Base-by-base conservation (phyloP, 1,284 basidiomycete species). In the Porogramme epimiltina region DNA sequence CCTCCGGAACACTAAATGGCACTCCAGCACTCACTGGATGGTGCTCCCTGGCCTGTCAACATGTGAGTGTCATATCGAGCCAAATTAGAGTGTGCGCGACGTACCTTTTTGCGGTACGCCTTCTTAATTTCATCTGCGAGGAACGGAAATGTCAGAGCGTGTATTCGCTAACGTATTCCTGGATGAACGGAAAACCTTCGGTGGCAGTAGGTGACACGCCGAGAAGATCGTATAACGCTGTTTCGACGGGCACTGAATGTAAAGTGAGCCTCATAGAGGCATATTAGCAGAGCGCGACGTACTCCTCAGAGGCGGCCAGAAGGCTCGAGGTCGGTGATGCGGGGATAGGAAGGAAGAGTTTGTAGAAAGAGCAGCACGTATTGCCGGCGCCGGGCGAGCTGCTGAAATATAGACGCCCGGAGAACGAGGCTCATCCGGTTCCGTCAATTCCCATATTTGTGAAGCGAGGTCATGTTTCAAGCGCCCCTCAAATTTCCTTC, bases 91-190 rank as follows among this genome's bases (percentile, higher is more conserved):
- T 16, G 46, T 54, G 20, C 23, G 56, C 45, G 40, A 31, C 62
- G 62, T 64, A 89, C 91, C 85, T 93, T 94, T 75, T 83, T 89
- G 67, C 89, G 87, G 68, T 97, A 97, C 5, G 93, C 94, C 67
- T 90, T 91, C 73, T 95, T 95, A 66, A 97, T 92, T 60, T 96
- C 92, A 59, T 75, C 90, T 91, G 54, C 44, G 13, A n/a, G 31
- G 37, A 33, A 33, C 24, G n/a, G 4, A 6, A 4, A 34, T 15
- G 39, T 65, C 45, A 62, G 45, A n/a, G 23, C n/a, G 42, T 20
- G n/a, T 22, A 36, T 13, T 28, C n/a, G 31, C 40, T n/a, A 45
- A 38, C 20, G 40, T 26, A 47, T 28, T 22, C 22, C 18, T 41
- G 38, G 34, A 41, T 19, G 11, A 33, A 31, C 19, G 48, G 34